phyloP scores from a whole-genome alignment of 768 basidiomycete species.

The Phlegmacium glaucopus region DNA sequence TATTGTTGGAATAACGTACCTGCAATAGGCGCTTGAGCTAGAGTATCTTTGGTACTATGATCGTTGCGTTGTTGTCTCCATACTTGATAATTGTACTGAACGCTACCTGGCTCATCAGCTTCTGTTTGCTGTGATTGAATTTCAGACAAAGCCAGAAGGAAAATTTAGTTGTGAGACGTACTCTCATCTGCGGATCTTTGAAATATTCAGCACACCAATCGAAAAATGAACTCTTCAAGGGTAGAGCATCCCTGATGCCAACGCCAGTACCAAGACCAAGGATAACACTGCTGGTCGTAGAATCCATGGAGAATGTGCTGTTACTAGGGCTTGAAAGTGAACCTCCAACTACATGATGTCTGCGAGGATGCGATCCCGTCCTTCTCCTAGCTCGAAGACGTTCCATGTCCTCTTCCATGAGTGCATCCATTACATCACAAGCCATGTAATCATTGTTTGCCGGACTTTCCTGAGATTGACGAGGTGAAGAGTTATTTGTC shows the following conservation, averaged over 20 bases:
- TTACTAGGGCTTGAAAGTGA: constrained; percentile 65
- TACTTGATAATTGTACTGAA: constrained; percentile 91
- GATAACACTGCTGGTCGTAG: constrained; percentile 61
- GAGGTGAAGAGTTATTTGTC: constrained; percentile 26
- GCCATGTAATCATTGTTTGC: constrained; percentile 56
- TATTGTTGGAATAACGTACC: constrained; percentile 42
- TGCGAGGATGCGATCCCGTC: constrained; percentile 37
- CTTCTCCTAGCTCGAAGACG: constrained; percentile 71
- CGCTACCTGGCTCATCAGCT: constrained; percentile 92
- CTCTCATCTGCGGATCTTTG: constrained; percentile 98
- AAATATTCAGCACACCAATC: constrained; percentile 98
- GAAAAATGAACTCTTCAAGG: constrained; percentile 88
- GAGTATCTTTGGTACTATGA: constrained; percentile 65
- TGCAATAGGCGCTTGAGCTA: constrained; percentile 66
- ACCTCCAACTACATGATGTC: constrained; percentile 33
- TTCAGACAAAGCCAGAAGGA: constrained; percentile 7
- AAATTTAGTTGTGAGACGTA: constrained; percentile 31
- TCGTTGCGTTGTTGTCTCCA: constrained; percentile 95
- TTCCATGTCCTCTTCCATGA: constrained; percentile 96
- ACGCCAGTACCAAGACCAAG: constrained; percentile 77
- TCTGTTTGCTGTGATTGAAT: constrained; percentile 72
- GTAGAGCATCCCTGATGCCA: constrained; percentile 81
- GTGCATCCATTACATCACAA: constrained; percentile 79
- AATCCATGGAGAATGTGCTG: constrained; percentile 77
- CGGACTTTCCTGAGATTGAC: constrained; percentile 28